A percentile compares a stretch with the other conserved stretches of the same genome.
Evolutionary conservation across 805 yeast species (phyloP).

Genomic region (Blastobotrys muscicola): DNA sequence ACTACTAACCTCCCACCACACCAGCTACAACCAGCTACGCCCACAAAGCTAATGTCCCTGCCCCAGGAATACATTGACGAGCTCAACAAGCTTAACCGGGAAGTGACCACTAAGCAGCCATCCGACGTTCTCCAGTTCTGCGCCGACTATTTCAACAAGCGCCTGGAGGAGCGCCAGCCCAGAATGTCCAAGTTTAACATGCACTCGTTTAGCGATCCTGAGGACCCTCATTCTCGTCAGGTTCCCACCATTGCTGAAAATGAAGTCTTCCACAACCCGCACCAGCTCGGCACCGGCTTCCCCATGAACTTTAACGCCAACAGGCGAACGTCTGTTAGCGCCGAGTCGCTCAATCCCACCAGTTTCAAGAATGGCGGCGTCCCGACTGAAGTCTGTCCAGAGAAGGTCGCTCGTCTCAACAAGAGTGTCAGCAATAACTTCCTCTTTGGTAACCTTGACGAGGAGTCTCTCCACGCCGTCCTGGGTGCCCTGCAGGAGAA

Average conservation of each 20-base stretch:
- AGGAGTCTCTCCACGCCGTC: slow-evolving; percentile 64
- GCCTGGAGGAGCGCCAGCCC: slow-evolving; percentile 35
- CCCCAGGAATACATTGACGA: slow-evolving; percentile 40
- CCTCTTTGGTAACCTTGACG: slow-evolving; percentile 74
- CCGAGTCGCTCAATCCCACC: slow-evolving; percentile 38
- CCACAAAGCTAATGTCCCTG: slow-evolving; percentile 24
- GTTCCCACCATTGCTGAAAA: background rate
- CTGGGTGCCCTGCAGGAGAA: slow-evolving; percentile 78
- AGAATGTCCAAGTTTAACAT: slow-evolving; percentile 5
- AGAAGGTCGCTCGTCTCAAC: slow-evolving; percentile 60
- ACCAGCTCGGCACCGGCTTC: slow-evolving; percentile 16
- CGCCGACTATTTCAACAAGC: slow-evolving; percentile 57
- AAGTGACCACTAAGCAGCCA: slow-evolving; percentile 47
- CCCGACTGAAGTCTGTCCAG: slow-evolving; percentile 21
- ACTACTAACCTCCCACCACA: too few species aligned
- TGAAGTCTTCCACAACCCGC: background rate
- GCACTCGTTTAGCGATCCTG: slow-evolving; percentile 8
- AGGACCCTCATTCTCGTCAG: slow-evolving; percentile 1
- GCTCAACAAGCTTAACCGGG: slow-evolving; percentile 53
- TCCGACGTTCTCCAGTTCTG: slow-evolving; percentile 65
- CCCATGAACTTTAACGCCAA: slow-evolving; percentile 53
- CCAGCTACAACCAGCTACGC: background rate
- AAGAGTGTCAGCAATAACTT: slow-evolving; percentile 71
- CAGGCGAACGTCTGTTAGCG: slow-evolving; percentile 85
- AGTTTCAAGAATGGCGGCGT: slow-evolving; percentile 8